Evolutionary conservation across 495 filamentous ascomycete genomes (phyloP).

Genomic region (Aspergillus conjunctus): DNA sequence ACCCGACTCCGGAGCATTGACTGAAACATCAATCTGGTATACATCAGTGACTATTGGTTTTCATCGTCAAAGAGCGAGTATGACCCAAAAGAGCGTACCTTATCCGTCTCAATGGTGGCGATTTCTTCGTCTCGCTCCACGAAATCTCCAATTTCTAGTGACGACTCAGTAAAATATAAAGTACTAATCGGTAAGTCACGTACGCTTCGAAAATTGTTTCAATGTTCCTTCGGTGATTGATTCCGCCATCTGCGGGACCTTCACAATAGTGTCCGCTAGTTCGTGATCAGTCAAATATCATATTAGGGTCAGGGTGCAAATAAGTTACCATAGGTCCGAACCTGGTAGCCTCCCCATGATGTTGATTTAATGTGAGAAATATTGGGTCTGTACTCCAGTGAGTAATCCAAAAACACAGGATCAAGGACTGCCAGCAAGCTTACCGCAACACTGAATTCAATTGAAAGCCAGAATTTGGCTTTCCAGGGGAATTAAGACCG

Average conservation of each 20-base stretch:
- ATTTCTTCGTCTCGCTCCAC: slow-evolving; percentile 97
- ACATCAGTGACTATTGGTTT: slow-evolving; percentile 16
- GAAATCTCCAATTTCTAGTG: slow-evolving; percentile 78
- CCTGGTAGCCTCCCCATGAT: slow-evolving; percentile 37
- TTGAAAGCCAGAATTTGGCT: slow-evolving; percentile 32
- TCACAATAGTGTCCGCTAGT: slow-evolving; percentile 76
- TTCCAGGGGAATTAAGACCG: neutral
- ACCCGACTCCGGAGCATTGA: slow-evolving; percentile 91
- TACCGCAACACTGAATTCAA: slow-evolving; percentile 35
- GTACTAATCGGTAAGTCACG: slow-evolving; percentile 18
- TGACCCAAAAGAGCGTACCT: slow-evolving; percentile 57
- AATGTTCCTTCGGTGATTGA: slow-evolving; percentile 97
- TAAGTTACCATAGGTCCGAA: slow-evolving; percentile 43
- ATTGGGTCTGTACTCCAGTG: slow-evolving; percentile 26
- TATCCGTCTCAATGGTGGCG: slow-evolving; percentile 99
- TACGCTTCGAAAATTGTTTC: slow-evolving; percentile 91
- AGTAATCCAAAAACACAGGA: neutral
- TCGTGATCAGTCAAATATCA: slow-evolving; percentile 16
- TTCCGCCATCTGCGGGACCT: slow-evolving; percentile 98
- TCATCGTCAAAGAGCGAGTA: neutral
- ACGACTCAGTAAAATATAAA: neutral
- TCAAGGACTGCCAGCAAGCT: neutral
- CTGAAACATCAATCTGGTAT: slow-evolving; percentile 84
- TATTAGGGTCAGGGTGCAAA: neutral
- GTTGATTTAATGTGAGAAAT: slow-evolving; percentile 32